Evolutionary conservation across 805 yeast genomes (phyloP).

Genomic region (Sugiyamaella americana): DNA sequence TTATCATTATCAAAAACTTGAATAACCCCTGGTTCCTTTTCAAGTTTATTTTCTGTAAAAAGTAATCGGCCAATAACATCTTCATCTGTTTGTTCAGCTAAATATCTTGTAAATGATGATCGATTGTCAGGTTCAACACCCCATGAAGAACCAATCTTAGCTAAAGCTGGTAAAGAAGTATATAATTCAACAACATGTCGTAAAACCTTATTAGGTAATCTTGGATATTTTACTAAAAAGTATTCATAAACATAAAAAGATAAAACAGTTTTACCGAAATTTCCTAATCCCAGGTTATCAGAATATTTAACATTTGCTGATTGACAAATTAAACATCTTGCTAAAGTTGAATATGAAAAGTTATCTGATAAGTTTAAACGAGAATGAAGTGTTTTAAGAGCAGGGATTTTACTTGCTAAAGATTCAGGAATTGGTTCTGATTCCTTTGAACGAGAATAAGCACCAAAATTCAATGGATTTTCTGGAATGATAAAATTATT

Average conservation of each 20-base stretch:
- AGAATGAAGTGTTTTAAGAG: slow-evolving; percentile 70
- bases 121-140: slow-evolving; percentile 77
- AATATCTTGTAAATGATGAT: slow-evolving; percentile 56
- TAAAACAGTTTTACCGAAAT: slow-evolving; percentile 75
- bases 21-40: slow-evolving; percentile 21
- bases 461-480: slow-evolving; percentile 30
- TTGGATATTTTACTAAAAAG: slow-evolving; percentile 71
- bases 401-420: slow-evolving; percentile 55
- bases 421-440: slow-evolving; percentile 40
- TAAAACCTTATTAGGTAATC: slow-evolving; percentile 77
- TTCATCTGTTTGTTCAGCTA: slow-evolving; percentile 62
- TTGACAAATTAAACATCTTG: slow-evolving; percentile 69
- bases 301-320: slow-evolving; percentile 42
- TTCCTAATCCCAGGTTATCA: slow-evolving; percentile 71
- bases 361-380: slow-evolving; percentile 59
- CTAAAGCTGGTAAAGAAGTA: slow-evolving; percentile 59
- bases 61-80: slow-evolving; percentile 36
- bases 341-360: slow-evolving; percentile 60
- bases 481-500: slow-evolving; percentile 16
- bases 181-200: slow-evolving; percentile 71
- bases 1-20: slow-evolving; percentile 47
- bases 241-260: slow-evolving; percentile 71
- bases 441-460: slow-evolving; percentile 27
- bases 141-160: slow-evolving; percentile 69
- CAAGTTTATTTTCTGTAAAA: slow-evolving; percentile 11